Evolutionary conservation across 1,284 basidiomycete genomes (phyloP).

Genomic region (Leccinum griseonigrum): DNA sequence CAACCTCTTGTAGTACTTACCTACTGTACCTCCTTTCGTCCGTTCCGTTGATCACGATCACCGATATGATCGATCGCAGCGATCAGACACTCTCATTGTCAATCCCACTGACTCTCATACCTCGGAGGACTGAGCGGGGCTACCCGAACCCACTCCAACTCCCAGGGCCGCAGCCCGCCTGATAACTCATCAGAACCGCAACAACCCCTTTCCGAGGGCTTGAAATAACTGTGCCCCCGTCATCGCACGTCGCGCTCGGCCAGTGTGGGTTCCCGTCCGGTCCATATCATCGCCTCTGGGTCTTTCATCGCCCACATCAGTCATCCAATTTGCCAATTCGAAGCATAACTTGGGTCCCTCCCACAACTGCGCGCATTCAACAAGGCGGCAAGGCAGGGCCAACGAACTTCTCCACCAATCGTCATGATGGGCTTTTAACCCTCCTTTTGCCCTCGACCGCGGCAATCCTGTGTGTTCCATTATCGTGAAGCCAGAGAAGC

Average conservation of each 20-base stretch:
- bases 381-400: constrained; percentile 7
- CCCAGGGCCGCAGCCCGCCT: constrained; percentile 25
- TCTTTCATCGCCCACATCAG: constrained; percentile 21
- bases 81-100: constrained; percentile 29
- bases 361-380: constrained; percentile 15
- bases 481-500: constrained; percentile 21
- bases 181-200: constrained; percentile 21
- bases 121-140: constrained; percentile 20
- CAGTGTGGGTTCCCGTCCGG: constrained; percentile 4
- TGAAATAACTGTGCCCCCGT: constrained; percentile 14
- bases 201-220: constrained; percentile 7
- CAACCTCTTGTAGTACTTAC: neutral
- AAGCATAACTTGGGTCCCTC: constrained; percentile 17
- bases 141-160: constrained; percentile 18
- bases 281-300: constrained; percentile 1
- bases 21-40: constrained; percentile 15
- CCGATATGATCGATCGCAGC: constrained; percentile 31
- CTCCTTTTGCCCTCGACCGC: constrained; percentile 27
- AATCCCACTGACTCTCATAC: constrained; percentile 8
- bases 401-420: constrained; percentile 25
- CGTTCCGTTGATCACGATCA: constrained; percentile 37
- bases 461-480: constrained; percentile 31
- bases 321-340: constrained; percentile 31
- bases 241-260: neutral
- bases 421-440: neutral